Evolutionary conservation across 2,329 filamentous ascomycete species (phyloP), one percentile per base, ranked within the genome.

Genomic region (Laburnicola sp.): DNA sequence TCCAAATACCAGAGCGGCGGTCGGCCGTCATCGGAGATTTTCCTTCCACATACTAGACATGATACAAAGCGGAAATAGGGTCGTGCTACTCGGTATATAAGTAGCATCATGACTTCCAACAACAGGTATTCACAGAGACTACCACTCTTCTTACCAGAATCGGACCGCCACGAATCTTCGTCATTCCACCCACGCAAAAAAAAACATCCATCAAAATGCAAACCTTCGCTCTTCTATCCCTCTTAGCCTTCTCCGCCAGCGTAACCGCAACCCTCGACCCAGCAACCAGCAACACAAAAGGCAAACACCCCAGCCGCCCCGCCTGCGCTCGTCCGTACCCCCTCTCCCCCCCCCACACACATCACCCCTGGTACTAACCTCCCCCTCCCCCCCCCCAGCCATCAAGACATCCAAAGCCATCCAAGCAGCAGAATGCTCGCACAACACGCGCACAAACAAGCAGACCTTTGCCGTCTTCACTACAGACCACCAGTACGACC

Each of bases 401-500:
- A 50, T 61, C 27, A 72, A 72, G 45, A 63, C 54, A 26, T 71
- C 68, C 35, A 66, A 59, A 28, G 68, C 65, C 39, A 75, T 76
- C 55, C 74, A 76, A 62, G 74, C 73, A 21, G 73, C 74, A 35
- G 75, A 76, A 56, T 76, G 74, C 64, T 64, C 66, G 45, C 66
- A 75, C 62, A 76, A 75, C 63, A 75, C 73, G 1, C 72, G 73
- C 36, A 62, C 60, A 9, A 56, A 59, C 32, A 67, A 53, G 0
- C 69, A 76, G 51, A 76, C 72, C 10, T 76, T 75, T 37, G 73
- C 73, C 39, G 60, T 75, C 43, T 75, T 75, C 61, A 68, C 62
- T n/a, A 73, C 69, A 5, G 75, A 80, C 62, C 76, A 78, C 62
- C 78, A 59, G 75, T 79, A 55, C 55, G 51, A 22, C 59, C 59